These are phyloP conservation scores for Saccharomyces uvarum DNA, from an alignment of 1,139 yeast genomes.

Conservation along the genomic window DNA sequence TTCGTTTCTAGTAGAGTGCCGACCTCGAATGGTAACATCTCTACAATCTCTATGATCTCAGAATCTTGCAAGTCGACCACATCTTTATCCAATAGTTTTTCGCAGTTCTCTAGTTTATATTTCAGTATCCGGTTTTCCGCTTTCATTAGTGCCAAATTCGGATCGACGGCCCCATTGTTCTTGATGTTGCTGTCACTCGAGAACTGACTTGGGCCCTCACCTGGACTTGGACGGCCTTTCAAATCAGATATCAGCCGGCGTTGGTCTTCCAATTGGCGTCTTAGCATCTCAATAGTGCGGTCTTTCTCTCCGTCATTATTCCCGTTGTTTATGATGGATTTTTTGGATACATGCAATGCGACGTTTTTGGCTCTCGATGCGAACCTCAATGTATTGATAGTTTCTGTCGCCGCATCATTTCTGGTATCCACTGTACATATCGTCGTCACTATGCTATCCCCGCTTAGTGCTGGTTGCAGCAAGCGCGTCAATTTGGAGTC, in stretches of 20 bases:
- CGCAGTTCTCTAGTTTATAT: constrained; percentile 32
- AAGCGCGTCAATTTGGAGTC: constrained; percentile 86
- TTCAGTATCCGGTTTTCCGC: constrained; percentile 28
- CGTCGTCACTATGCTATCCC: constrained; percentile 77
- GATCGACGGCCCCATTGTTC: constrained; percentile 4
- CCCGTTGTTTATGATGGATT: constrained; percentile 14
- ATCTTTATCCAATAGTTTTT: constrained; percentile 25
- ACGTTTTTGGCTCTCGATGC: constrained; percentile 92
- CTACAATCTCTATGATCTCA: constrained; percentile 23
- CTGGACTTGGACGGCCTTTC: constrained; percentile 2
- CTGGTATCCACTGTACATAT: constrained; percentile 69
- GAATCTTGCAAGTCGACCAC: constrained; percentile 19
- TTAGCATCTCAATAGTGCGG: constrained; percentile 39
- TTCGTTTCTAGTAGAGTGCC: constrained; percentile 25
- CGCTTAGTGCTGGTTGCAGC: constrained; percentile 86
- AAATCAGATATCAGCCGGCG: constrained; percentile 32
- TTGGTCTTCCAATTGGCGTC: constrained; percentile 36
- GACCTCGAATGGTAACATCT: constrained; percentile 25
- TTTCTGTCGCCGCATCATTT: constrained; percentile 60
- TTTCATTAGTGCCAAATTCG: constrained; percentile 10
- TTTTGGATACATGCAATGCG: constrained; percentile 57
- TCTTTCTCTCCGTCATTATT: constrained; percentile 35
- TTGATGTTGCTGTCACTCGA: constrained; percentile 4
- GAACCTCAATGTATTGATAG: constrained; percentile 78
- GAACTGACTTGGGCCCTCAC: neutral